These are phyloP conservation scores for Suhomyces sp. DNA, from an alignment of 805 yeast species.

Conservation along the genomic window DNA sequence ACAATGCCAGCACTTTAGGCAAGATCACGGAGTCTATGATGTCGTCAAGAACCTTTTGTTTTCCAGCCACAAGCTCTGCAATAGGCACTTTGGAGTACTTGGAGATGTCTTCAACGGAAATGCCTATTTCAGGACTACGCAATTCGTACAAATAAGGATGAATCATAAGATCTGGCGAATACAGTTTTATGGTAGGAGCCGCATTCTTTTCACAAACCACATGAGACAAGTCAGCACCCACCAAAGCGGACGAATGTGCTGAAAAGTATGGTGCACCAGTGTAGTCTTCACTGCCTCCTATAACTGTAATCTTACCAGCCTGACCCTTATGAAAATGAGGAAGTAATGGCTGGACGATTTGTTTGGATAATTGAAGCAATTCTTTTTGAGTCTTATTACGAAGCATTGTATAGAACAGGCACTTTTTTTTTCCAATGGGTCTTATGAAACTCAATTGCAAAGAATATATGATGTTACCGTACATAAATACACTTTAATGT, in stretches of 20 bases:
- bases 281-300: slow-evolving; percentile 95
- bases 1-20: slow-evolving; percentile 53
- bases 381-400: slow-evolving; percentile 37
- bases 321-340: slow-evolving; percentile 86
- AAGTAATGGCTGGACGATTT: slow-evolving; percentile 72
- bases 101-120: slow-evolving; percentile 19
- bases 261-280: slow-evolving; percentile 97
- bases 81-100: slow-evolving; percentile 14
- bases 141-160: slow-evolving; percentile 80
- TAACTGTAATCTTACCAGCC: slow-evolving; percentile 78
- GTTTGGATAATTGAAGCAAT: slow-evolving; percentile 48
- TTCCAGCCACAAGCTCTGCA: slow-evolving; percentile 22
- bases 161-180: slow-evolving; percentile 93
- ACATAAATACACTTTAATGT: too few relatives aligned
- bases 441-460: too few relatives aligned
- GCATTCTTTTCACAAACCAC: slow-evolving; percentile 82
- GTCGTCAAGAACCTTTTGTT: slow-evolving; percentile 22
- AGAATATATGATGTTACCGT: too few relatives aligned
- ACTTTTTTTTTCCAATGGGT: too few relatives aligned
- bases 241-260: slow-evolving; percentile 76
- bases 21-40: slow-evolving; percentile 47
- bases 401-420: too few relatives aligned
- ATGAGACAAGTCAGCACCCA: slow-evolving; percentile 89
- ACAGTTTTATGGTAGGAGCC: slow-evolving; percentile 76
- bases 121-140: slow-evolving; percentile 26